These are phyloP conservation scores for Pyricularia pennisetigena DNA, from an alignment of 2,329 filamentous ascomycete genomes.

Conservation along the genomic window DNA sequence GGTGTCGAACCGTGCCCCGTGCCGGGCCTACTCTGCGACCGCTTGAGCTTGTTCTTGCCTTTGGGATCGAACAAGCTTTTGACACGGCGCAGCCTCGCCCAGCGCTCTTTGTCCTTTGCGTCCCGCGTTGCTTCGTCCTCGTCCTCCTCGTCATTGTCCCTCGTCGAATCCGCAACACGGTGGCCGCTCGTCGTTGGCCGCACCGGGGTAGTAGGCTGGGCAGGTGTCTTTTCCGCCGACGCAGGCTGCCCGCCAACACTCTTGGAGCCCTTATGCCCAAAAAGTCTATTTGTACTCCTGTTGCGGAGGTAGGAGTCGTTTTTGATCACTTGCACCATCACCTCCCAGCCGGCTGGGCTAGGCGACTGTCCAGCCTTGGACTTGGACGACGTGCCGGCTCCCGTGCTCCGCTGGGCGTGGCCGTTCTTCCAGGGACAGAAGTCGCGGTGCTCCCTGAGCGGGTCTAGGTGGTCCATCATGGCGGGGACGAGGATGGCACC, in stretches of 20 bases:
- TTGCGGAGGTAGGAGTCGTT: conserved; percentile 47
- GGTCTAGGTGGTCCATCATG: conserved; percentile 58
- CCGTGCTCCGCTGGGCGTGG: conserved; percentile 45
- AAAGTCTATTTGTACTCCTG: conserved; percentile 14
- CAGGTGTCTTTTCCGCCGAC: conserved; percentile 6
- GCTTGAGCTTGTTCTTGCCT: conserved; percentile 39
- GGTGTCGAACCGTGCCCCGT: conserved; percentile 5
- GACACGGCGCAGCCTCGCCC: conserved; percentile 60
- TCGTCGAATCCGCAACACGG: not conserved
- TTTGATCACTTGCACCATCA: conserved; percentile 42
- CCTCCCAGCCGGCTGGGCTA: conserved; percentile 42
- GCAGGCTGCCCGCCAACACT: conserved; percentile 4
- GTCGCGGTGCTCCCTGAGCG: conserved; percentile 64
- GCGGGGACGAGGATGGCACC: conserved; percentile 44
- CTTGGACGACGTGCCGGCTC: conserved; percentile 9
- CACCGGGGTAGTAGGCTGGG: conserved; percentile 10
- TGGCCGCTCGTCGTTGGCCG: conserved; percentile 11
- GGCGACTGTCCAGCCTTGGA: conserved; percentile 17
- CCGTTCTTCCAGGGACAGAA: conserved; percentile 75
- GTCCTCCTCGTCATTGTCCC: conserved; percentile 30
- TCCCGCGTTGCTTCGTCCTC: conserved; percentile 36
- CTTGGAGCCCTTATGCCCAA: conserved; percentile 7
- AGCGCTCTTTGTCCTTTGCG: conserved; percentile 61
- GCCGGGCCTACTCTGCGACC: conserved; percentile 11
- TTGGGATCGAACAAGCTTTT: conserved; percentile 64